Base-by-base conservation (phyloP, 164 flowering plant species). In the Magnolia sinica region DNA sequence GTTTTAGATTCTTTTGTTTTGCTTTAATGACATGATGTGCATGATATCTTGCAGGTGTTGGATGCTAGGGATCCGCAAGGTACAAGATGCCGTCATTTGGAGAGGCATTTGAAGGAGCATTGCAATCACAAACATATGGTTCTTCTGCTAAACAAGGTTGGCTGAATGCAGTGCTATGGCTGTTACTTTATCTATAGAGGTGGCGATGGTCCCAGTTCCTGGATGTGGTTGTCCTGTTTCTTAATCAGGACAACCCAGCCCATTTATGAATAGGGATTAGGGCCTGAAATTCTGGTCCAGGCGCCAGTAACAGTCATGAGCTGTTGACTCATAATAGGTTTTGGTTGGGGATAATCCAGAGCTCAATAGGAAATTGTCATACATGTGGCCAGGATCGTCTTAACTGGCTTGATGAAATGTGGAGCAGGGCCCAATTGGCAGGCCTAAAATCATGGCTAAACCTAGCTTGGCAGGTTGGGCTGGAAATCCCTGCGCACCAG, bases 21-120 rank as follows among this genome's bases (percentile, higher is more conserved):
- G 45, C 45, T 68, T 29, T 19, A 10, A 14, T 23, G 29, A 66
- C 37, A 66, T 63, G 23, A 9, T 23, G 13, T 22, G 29, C 8
- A 22, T 65, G 29, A 8, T 77, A n/a, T 64, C 7, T 72, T 64
- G 13, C 87, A 95, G 98, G 99, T 94, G 71, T 78, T 94, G 84
- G 99, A 96, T 93, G 99, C 99, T 64, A 89, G 99, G 80, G 98
- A 96, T 64, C 99, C 99, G 20, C 92, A 88, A 79, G 99, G 99
- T 74, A 96, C 98, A 73, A 84, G 99, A 74, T 96, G 99, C 84
- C 84, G 83, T 87, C 98, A 96, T 81, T 76, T 96, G 70, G 99
- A 96, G 83, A 93, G 80, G 86, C 96, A 93, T 83, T 81, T 96
- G 87, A 94, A 89, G 85, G 97, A 93, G 86, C 85, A 96, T 77